These are phyloP conservation scores for Lobosporangium transversale DNA, from an alignment of 192 early-diverging fungal genomes.

Conservation along the genomic window DNA sequence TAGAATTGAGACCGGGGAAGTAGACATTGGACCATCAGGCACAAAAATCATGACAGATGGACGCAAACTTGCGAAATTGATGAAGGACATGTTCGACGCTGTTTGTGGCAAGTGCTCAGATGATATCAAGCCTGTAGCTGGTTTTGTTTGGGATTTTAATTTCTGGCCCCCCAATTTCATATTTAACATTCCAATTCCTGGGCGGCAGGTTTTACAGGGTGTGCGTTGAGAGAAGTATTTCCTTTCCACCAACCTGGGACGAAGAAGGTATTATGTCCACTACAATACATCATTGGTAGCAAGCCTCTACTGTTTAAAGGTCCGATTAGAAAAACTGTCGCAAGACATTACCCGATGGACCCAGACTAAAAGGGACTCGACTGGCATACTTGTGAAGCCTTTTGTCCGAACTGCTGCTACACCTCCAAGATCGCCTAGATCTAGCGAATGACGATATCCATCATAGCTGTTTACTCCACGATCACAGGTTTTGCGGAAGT, in stretches of 20 bases:
- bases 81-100: background rate
- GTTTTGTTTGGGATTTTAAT: background rate
- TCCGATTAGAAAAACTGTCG: background rate
- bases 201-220: background rate
- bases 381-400: too few species aligned
- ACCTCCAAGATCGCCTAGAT: too few species aligned
- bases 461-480: too few species aligned
- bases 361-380: too few species aligned
- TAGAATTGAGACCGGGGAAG: background rate
- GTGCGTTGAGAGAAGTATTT: background rate
- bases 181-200: background rate
- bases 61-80: background rate
- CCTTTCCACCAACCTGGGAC: background rate
- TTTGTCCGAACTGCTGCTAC: too few species aligned
- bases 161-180: background rate
- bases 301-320: background rate
- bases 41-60: conserved; percentile 2
- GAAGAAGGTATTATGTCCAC: background rate
- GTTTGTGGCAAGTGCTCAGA: background rate
- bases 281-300: background rate
- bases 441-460: too few species aligned
- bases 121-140: background rate
- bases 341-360: background rate
- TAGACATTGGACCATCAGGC: background rate
- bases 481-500: too few species aligned